Evolutionary conservation across 257 asterid genomes (phyloP).

Genomic region (Rhazya stricta): DNA sequence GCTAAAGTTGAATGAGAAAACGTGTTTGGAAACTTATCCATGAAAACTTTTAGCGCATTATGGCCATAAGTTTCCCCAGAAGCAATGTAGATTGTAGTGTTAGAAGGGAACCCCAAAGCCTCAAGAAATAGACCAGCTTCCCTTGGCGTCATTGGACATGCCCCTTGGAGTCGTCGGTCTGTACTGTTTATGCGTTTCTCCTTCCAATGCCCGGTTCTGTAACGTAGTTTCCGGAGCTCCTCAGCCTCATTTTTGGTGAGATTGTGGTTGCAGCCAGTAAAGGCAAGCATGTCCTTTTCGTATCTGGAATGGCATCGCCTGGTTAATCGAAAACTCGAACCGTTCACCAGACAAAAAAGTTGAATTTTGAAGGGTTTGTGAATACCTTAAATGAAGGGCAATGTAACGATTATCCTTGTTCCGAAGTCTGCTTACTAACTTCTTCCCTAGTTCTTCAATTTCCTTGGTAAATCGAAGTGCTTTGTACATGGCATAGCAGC

Average conservation of each 20-base stretch:
- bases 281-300: slow-evolving; percentile 48
- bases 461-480: slow-evolving; percentile 31
- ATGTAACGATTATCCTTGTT: slow-evolving; percentile 26
- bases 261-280: slow-evolving; percentile 45
- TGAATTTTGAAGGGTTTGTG: neutral
- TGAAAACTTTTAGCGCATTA: slow-evolving; percentile 21
- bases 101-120: slow-evolving; percentile 34
- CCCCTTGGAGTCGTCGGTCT: slow-evolving; percentile 24
- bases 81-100: slow-evolving; percentile 31
- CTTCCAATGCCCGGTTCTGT: slow-evolving; percentile 34
- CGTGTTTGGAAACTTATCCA: slow-evolving; percentile 29
- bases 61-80: slow-evolving; percentile 32
- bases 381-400: slow-evolving; percentile 42
- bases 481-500: slow-evolving; percentile 41
- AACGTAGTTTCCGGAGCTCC: slow-evolving; percentile 29
- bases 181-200: slow-evolving; percentile 38
- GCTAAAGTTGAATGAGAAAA: slow-evolving; percentile 34
- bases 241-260: slow-evolving; percentile 25
- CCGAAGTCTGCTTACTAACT: slow-evolving; percentile 29
- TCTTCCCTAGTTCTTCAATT: slow-evolving; percentile 27
- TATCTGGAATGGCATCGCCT: slow-evolving; percentile 21
- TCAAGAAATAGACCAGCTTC: slow-evolving; percentile 39
- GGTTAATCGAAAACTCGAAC: neutral
- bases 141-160: slow-evolving; percentile 43
- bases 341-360: neutral